These are phyloP conservation scores for Trifolium repens DNA, from an alignment of 306 rosid species.

Conservation along the genomic window DNA sequence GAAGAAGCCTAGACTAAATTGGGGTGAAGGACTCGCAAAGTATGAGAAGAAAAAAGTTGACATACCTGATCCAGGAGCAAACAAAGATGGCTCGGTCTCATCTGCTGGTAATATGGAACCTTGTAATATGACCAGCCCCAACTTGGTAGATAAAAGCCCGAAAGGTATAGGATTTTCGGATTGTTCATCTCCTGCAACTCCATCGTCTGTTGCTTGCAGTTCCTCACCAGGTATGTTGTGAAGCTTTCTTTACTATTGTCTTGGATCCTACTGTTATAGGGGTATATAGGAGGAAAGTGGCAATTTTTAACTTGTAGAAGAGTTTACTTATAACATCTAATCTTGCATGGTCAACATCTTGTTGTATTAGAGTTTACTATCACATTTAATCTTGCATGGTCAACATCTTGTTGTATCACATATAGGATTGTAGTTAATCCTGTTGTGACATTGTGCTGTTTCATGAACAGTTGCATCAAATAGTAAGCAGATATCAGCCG, in stretches of 20 bases:
- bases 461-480: not conserved
- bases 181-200: constrained; percentile 95
- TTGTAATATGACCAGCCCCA: constrained; percentile 54
- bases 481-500: constrained; percentile 1
- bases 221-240: constrained; percentile 80
- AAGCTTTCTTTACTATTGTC: not conserved
- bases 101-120: constrained; percentile 55
- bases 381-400: not conserved
- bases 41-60: constrained; percentile 95
- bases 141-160: constrained; percentile 74
- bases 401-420: not conserved
- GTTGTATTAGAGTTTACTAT: constrained; percentile 10
- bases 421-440: not conserved
- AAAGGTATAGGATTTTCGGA: constrained; percentile 60
- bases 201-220: constrained; percentile 96
- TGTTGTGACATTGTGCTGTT: constrained; percentile 1
- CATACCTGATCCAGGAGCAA: constrained; percentile 63
- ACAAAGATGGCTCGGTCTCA: constrained; percentile 61
- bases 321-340: constrained; percentile 1
- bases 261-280: not conserved
- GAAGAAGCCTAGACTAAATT: constrained; percentile 89
- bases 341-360: not conserved
- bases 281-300: constrained; percentile 10
- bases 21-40: constrained; percentile 99
- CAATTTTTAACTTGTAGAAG: not conserved